Percentiles rank a stretch among this genome's conserved stretches.
Conservation (phyloP, 768 basidiomycete genomes). For the Collybiopsis confluens region DNA sequence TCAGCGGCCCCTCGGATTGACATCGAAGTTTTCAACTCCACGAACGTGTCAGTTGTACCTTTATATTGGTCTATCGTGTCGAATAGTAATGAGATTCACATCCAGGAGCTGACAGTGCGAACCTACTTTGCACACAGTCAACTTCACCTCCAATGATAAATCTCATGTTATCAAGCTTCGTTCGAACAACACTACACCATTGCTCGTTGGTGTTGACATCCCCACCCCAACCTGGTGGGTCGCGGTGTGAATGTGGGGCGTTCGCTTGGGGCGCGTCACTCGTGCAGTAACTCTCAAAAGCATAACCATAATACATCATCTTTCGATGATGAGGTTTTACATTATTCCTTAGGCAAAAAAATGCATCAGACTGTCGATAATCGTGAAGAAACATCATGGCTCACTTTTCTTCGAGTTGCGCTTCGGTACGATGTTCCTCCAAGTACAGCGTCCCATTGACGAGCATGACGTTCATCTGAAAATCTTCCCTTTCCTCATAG, state of each 20-base stretch:
- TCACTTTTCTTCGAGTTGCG: constrained; percentile 61
- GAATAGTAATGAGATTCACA: constrained; percentile 10
- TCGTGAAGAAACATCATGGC: constrained; percentile 15
- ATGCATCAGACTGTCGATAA: neutral
- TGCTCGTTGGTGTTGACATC: constrained; percentile 86
- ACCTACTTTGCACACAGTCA: constrained; percentile 77
- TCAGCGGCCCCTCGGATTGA: constrained; percentile 61
- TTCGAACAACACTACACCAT: constrained; percentile 88
- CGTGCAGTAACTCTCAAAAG: constrained; percentile 89
- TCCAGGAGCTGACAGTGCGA: neutral
- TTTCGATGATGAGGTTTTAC: constrained; percentile 59
- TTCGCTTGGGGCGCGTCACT: constrained; percentile 31
- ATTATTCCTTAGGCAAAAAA: constrained; percentile 45
- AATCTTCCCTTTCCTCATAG: constrained; percentile 76
- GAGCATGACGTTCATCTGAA: constrained; percentile 82
- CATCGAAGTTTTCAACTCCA: constrained; percentile 87
- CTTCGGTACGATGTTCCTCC: constrained; percentile 66
- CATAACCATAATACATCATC: constrained; percentile 80
- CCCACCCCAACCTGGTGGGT: constrained; percentile 64
- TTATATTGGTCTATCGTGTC: constrained; percentile 48
- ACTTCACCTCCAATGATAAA: constrained; percentile 87
- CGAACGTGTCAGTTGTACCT: constrained; percentile 61
- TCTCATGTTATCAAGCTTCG: constrained; percentile 68
- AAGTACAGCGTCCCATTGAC: constrained; percentile 67
- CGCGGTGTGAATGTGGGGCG: neutral